phyloP scores from a whole-genome alignment of 331 rosid genomes.

The Malus hybrid region DNA sequence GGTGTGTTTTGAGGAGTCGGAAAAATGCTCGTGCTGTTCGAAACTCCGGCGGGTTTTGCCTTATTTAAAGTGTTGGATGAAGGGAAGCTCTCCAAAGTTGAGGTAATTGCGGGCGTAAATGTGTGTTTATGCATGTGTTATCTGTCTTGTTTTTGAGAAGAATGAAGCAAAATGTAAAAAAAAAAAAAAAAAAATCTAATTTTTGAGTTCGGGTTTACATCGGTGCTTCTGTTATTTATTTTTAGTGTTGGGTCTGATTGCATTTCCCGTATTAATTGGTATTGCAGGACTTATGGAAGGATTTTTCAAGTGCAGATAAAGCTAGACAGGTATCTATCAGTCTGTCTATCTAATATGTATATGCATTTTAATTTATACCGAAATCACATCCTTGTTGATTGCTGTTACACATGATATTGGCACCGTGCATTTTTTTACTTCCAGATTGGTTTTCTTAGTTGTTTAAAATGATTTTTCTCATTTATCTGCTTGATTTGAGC shows the following conservation, averaged over 20 bases:
- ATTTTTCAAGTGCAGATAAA: conserved; percentile 53
- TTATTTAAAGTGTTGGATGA: conserved; percentile 81
- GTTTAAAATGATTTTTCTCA: background rate
- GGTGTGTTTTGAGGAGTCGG: conserved; percentile 22
- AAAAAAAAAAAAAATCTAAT: no score
- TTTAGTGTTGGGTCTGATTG: background rate
- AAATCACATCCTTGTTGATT: background rate
- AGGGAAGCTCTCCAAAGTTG: conserved; percentile 79
- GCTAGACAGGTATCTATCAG: conserved; percentile 51
- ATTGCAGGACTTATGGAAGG: conserved; percentile 55
- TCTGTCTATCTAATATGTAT: background rate
- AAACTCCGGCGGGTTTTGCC: conserved; percentile 85
- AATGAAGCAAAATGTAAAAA: background rate
- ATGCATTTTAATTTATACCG: background rate
- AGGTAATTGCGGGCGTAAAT: conserved; percentile 35
- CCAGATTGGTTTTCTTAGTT: background rate
- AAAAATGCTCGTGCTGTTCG: conserved; percentile 73
- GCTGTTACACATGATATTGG: background rate
- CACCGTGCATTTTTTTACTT: background rate
- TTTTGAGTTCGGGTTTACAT: background rate
- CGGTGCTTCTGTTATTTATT: background rate
- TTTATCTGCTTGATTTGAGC: background rate
- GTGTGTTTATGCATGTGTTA: background rate
- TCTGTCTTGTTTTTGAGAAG: background rate
- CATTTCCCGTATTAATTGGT: background rate